Evolutionary conservation across 768 basidiomycete species (phyloP), one percentile per base, ranked within the genome.

Genomic region (Auriscalpium orientale): DNA sequence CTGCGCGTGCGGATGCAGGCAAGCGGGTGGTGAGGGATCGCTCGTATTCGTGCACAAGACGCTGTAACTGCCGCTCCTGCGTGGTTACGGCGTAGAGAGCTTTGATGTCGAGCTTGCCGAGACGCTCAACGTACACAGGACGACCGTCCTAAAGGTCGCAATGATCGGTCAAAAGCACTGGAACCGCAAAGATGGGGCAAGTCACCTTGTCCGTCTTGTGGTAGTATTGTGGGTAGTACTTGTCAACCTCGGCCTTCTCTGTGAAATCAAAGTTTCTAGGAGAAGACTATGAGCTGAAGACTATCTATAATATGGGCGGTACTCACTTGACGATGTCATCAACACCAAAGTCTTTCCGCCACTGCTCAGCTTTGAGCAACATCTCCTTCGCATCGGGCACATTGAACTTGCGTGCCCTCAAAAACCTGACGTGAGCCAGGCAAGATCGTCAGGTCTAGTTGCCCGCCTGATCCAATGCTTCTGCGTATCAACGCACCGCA

Each of bases 141-240:
- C 95, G 85, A 18, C 95, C 95, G 62, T 97, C 94, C 91, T 94
- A 65, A 22, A 28, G 18, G 46, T n/a, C 9, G 36, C 1, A 21
- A 53, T 49, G 35, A 61, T 21, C 16, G 21, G 37, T 34, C 8
- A 11, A 47, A 49, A 40, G 51, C 5, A 28, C 28, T 28, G 40
- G 43, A 7, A 49, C 22, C 37, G 3, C 15, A 38, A 40, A n/a
- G 13, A 21, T 38, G 11, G 18, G 33, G 45, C 33, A 22, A 50
- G 76, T 40, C 54, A 92, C 92, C 78, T 87, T 93, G 78, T 98
- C 95, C 62, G 78, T 88, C 76, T 91, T 95, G 76, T 98, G 95
- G 70, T 98, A 97, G 72, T 82, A 97, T 65, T 95, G 93, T 2
- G 95, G 94, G 66, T 97, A 98, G 65, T 88, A 92, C 73, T 90